Percentiles rank a stretch among this genome's conserved stretches.
phyloP scores from a whole-genome alignment of 192 early-diverging fungal species.

The Coemansia sp. region DNA sequence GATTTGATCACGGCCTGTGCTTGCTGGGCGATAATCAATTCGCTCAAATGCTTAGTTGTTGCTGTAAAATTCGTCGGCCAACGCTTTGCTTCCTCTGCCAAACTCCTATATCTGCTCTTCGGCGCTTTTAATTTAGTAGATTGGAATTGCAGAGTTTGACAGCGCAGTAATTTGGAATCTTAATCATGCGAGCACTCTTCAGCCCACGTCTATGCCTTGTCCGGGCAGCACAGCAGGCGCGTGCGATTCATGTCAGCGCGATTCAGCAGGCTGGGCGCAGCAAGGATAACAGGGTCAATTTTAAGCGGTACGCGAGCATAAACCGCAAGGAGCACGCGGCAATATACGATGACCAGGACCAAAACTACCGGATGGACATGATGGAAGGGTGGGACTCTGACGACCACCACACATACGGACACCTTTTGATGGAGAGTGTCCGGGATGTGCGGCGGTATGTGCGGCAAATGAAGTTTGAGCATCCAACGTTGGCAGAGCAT shows the following conservation, averaged over 20 bases:
- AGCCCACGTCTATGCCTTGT: conserved; percentile 5
- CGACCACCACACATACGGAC: conserved; percentile 41
- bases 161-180: neutral
- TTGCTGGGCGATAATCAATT: too few species aligned
- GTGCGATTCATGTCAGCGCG: conserved; percentile 22
- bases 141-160: neutral
- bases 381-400: conserved; percentile 21
- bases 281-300: conserved; percentile 12
- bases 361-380: conserved; percentile 12
- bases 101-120: too few species aligned
- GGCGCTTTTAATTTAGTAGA: too few species aligned
- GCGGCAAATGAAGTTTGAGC: conserved; percentile 44
- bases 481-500: conserved; percentile 32
- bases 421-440: conserved; percentile 36
- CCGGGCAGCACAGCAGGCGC: neutral
- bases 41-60: too few species aligned
- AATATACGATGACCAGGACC: conserved; percentile 36
- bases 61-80: too few species aligned
- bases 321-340: conserved; percentile 30
- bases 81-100: too few species aligned
- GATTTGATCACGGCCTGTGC: too few species aligned
- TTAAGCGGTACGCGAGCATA: conserved; percentile 7
- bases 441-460: conserved; percentile 45
- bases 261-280: conserved; percentile 26
- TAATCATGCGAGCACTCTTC: conserved; percentile 10